phyloP scores from a whole-genome alignment of 169 alveolate species.

The Amoebophrya sp. region DNA sequence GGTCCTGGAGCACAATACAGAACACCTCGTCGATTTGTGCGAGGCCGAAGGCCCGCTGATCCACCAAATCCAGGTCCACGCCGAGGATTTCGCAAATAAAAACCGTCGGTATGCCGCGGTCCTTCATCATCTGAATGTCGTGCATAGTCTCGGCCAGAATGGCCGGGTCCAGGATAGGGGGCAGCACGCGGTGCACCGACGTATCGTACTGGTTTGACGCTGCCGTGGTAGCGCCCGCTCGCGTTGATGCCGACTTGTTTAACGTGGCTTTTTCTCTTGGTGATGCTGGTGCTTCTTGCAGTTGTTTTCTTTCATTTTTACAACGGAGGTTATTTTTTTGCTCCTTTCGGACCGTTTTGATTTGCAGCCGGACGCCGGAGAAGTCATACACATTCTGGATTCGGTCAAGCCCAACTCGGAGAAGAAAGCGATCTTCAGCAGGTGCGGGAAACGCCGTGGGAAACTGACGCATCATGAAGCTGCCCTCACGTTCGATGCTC shows the following conservation, averaged over 20 bases:
- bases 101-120: background rate
- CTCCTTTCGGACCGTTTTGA: background rate
- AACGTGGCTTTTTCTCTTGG: too few species aligned
- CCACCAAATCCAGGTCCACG: background rate
- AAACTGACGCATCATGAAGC: background rate
- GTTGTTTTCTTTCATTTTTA: too few species aligned
- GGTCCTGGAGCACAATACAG: background rate
- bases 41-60: background rate
- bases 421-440: background rate
- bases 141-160: background rate
- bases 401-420: background rate
- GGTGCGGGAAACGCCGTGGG: background rate
- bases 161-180: background rate
- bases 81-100: background rate
- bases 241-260: background rate
- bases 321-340: too few species aligned
- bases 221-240: too few species aligned
- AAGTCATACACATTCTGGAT: slow-evolving; percentile 5
- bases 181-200: background rate
- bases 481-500: background rate
- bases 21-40: background rate
- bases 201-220: background rate
- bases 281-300: too few species aligned
- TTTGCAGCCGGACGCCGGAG: background rate
- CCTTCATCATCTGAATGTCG: background rate